These are phyloP conservation scores for Selenicereus undatus DNA, from an alignment of 148 eudicot genomes.

Conservation along the genomic window DNA sequence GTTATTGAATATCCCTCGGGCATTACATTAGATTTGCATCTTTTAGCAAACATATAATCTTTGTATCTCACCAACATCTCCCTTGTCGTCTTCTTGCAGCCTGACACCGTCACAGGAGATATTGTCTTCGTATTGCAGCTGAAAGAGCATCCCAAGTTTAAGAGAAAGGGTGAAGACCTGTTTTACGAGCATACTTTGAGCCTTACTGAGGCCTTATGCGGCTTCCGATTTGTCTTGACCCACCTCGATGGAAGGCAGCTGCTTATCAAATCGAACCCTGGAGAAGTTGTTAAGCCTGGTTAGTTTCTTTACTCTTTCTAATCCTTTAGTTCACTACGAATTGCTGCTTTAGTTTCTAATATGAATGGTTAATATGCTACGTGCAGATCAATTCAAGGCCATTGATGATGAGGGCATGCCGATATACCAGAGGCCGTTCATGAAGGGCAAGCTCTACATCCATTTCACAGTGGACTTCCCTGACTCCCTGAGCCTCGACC, in stretches of 20 bases:
- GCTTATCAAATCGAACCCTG: conserved; percentile 58
- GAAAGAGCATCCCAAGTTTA: conserved; percentile 69
- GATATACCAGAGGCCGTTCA: conserved; percentile 68
- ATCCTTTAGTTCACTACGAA: neutral
- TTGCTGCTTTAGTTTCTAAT: no score
- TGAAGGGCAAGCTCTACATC: conserved; percentile 69
- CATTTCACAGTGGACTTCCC: conserved; percentile 73
- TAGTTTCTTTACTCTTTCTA: conserved; percentile 11
- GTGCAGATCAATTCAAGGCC: conserved; percentile 65
- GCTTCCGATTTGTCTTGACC: conserved; percentile 49
- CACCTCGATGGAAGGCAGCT: conserved; percentile 66
- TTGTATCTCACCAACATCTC: no score
- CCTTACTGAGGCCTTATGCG: conserved; percentile 59
- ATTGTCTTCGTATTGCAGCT: conserved; percentile 64
- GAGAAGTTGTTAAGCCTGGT: conserved; percentile 75
- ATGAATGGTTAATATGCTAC: no score
- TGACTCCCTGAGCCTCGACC: conserved; percentile 42
- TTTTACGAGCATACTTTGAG: conserved; percentile 60
- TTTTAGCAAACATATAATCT: no score
- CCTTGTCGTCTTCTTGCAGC: conserved; percentile 34
- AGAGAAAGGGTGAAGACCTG: conserved; percentile 74
- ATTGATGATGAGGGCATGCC: conserved; percentile 84
- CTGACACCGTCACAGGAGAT: conserved; percentile 62
- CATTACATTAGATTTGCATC: neutral
- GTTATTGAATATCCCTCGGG: neutral